Evolutionary conservation across 2,329 filamentous ascomycete species (phyloP), one percentile per base, ranked within the genome.

Genomic region (Cladosporium halotolerans): DNA sequence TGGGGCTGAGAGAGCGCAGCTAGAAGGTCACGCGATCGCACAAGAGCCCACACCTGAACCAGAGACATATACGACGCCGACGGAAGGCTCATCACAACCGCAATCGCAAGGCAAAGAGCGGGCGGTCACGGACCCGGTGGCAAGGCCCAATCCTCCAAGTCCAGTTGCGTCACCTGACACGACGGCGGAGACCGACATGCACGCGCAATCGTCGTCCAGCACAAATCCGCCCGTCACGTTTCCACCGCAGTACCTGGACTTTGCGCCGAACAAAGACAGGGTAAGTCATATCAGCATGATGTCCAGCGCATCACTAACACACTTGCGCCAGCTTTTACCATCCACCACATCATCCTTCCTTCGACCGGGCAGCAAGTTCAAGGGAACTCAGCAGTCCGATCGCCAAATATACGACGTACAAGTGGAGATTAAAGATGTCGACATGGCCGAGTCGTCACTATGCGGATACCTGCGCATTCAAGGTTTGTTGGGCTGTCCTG

Each of bases 381-480:
- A 82, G 55, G 93, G 93, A 54, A 95, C 88, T 11, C 93, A 99
- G 66, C 87, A 92, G 67, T 97, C 92, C 2, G 92, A 97, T 68
- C 83, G 88, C 55, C 90, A 96, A 68, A 82, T 88, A 9, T 99
- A 99, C 68, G 89, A 96, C 58, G 93, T 99, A 1, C 88, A 96
- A 65, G 93, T 99, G 2, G 91, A 96, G 67, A 89, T 99, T 61
- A 96, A 97, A 72, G 86, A 96, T 72, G 90, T 97, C 42, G 90
- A 97, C 68, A 86, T 97, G 79, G 81, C 84, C 52, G 89, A 97
- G 69, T 96, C 91, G 5, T 96, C 92, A 64, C 78, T 99, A 6
- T 97, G 92, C 67, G 93, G 93, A 45, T 97, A 96, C 70, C 76
- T 99, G 59, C 87, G 88, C 61, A 99, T 99, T 60, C 88, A 96